Evolutionary conservation across 495 filamentous ascomycete species (phyloP), one percentile per base, ranked within the genome.

Genomic region (Chaetomium tenue): DNA sequence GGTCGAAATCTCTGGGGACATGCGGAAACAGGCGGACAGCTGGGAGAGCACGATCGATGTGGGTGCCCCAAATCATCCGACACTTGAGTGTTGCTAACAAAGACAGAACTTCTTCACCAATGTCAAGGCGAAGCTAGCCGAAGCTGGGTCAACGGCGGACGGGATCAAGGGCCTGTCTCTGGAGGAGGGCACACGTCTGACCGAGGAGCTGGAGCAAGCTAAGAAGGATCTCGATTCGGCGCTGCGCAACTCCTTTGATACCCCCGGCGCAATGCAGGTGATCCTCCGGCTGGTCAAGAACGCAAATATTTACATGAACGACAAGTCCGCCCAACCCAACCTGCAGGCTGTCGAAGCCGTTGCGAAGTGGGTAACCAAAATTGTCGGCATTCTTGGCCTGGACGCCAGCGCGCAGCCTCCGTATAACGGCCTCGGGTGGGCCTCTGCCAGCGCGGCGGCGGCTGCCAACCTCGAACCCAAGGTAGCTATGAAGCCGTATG

Each of bases 201-300:
- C 74, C 23, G 73, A 66, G 0, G 76, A 78, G 39, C 78, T 96
- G 9, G 82, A 87, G 47, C 77, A 84, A 40, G 83, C 89, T 7
- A 86, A 94, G 75, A 72, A 75, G 13, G 82, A 87, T 1, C 78
- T 92, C 9, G 73, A 91, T 61, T 76, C 80, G 15, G 88, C 88
- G 0, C 82, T 98, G 16, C 84, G 82, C 73, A 91, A 98, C 76
- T 96, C 92, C 0, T 97, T 98, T 77, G 85, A 98, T 70, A 98
- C 94, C 0, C 83, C 88, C 13, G 76, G 77, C 28, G 91, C 86
- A 3, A 91, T 98, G 89, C 79, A 81, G 28, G 72, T 84, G 15
- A 87, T 98, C 59, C 85, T 85, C 3, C 83, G 88, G 51, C 81
- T 97, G 13, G 88, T 98, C 63, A 83, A 84, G 7, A 82, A 88